Evolutionary conservation across 2,329 filamentous ascomycete species (phyloP), one percentile per base, ranked within the genome.

Genomic region (Fusarium praegraminearum): DNA sequence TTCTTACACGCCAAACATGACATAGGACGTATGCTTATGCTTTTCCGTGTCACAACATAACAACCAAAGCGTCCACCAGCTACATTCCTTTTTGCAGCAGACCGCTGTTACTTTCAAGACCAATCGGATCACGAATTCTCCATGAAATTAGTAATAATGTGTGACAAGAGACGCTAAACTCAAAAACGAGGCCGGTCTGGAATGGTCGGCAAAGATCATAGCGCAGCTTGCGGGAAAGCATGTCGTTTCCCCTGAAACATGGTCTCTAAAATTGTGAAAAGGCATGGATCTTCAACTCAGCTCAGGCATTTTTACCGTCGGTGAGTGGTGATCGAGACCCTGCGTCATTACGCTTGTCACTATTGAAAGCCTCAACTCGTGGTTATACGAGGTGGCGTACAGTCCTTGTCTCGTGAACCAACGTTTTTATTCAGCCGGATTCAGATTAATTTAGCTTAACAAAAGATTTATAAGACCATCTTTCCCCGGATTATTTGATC

Each of bases 311-410:
- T 28, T 53, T 44, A 20, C 13, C 15, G 15, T 26, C 26, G 20
- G 13, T 49, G 30, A n/a, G 20, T 12, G 50, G 9, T 35, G 44
- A 66, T 40, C 24, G 43, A 12, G 15, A 5, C 12, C 7, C 30
- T 57, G 45, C 62, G 62, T 54, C 62, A 67, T 67, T 47, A 15
- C 16, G 32, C 44, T 49, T 62, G 38, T 52, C 13, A 26, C 43
- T 52, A 38, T 57, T 22, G 7, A 43, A 49, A 41, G 49, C 11
- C 15, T 20, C 11, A 18, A n/a, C 18, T 8, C 28, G 40, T 32
- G 5, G 38, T 50, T 53, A 70, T 70, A 70, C 67, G 67, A 70
- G 62, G 67, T 70, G 67, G 67, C 67, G 67, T 35, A 53, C 32
- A 2, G 4, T 16, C 16, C n/a, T 62, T 15, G 24, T 50, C 15